Base-by-base conservation (phyloP, 2,329 filamentous ascomycete genomes). In the Ascochyta rabiei region DNA sequence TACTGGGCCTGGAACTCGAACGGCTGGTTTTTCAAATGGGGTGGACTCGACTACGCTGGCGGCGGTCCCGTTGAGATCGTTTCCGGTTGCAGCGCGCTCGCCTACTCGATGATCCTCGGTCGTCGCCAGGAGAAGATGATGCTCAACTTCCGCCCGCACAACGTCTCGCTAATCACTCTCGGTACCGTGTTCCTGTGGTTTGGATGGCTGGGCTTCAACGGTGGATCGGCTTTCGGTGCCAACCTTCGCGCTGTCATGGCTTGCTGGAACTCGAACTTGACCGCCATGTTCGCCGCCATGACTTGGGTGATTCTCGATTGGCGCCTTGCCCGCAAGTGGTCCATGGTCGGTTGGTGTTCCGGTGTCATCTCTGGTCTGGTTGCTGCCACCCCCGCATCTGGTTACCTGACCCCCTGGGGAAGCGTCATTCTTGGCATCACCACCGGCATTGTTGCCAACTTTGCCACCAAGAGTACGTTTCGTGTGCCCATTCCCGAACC, bases 61-160 rank as follows among this genome's bases (percentile, higher is more conserved):
- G 95, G 95, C 69, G 93, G 93, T 48, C 95, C 95, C 64, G 95
- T 99, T 83, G 95, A 99, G 79, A 98, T 99, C 68, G 90, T 86
- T 57, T 98, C 95, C 53, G 95, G 95, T 74, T 82, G 96, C 78
- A 95, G 91, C 38, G 95, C 93, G 26, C 83, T 98, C 41, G 95
- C 95, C 63, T 99, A 98, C 81, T 96, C 93, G 2, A 89, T 91
- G 90, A 88, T 97, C 33, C 89, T 99, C 57, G 95, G 95, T 65
- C 90, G 92, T 71, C 91, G 95, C 64, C 95, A 97, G 80, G 93
- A 98, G 81, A 95, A 92, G 81, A 97, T 98, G 92, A 97, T 98
- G 91, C 86, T 97, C 79, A 98, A 98, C 84, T 98, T 98, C 85
- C 91, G 95, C 65, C 95, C 95, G 16, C 95, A 99, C 83, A 99